Base-by-base conservation (phyloP, 495 filamentous ascomycete species). In the Cercophora sp. region DNA sequence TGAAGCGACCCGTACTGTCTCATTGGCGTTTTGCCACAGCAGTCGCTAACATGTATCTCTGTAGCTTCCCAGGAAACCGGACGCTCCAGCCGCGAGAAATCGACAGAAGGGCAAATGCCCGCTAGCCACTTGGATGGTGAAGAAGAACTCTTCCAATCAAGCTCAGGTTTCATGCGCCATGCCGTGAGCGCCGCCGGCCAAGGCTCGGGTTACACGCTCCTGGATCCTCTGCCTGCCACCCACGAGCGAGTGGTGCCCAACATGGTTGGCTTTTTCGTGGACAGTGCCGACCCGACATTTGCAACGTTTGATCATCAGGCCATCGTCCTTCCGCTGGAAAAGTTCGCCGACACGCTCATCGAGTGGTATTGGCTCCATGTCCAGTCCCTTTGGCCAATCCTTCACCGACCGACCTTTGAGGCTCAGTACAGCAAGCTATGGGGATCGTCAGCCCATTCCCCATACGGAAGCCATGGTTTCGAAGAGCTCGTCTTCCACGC, bases 371-470 rank as follows among this genome's bases (percentile, higher is more conserved):
- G 67, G 61, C 56, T 57, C 1, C 54, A 52, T 25, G 52, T 71
- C 9, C 64, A 71, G 26, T 55, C 62, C 13, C 26, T 76, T 10
- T 72, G 64, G 55, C 70, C 73, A 9, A 62, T 71, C 32, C 51
- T 74, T 10, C 69, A 74, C 32, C 56, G 65, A 35, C 43, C 59
- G n/a, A 59, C 58, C 3, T 73, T 76, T 36, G 35, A 62, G 19
- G 43, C 24, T 13, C 34, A 31, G 0, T 70, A 72, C 37, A n/a
- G 60, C 15, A 35, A 50, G 26, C 29, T 73, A 0, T 74, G 65
- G 67, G 37, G 48, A 15, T 20, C 52, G 11, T 18, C 37, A 5
- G 13, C 37, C 1, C 5, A 13, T 1, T 15, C 26, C 1, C 6
- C 10, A 34, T 13, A 40, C 11, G 2, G 15, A 1, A 4, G 22